Evolutionary conservation across 2,329 filamentous ascomycete genomes (phyloP), one percentile per base, ranked within the genome.

Genomic region (Rhinocladiella similis): DNA sequence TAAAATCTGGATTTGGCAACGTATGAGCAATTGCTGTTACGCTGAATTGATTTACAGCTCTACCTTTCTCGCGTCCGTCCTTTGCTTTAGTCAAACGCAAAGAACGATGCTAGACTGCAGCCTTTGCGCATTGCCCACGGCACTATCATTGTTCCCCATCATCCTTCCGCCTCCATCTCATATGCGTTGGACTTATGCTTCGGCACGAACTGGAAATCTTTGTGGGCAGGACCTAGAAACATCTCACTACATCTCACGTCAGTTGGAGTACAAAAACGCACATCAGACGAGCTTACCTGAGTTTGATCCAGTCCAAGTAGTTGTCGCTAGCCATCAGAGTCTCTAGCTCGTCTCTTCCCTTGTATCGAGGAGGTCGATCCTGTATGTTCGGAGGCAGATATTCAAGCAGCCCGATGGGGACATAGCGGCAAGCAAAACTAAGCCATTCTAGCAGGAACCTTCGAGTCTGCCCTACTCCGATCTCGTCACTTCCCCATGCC

Each of bases 281-380:
- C 47, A 18, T 25, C 20, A 35, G 33, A 14, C 14, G 6, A 9
- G 80, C 85, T 72, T 83, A 94, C 91, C 87, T 95, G 68, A 99
- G 95, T 79, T 96, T 97, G 72, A 99, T 91, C 94, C 94, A 99
- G 73, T 99, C 94, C 76, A 88, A 89, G 76, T 96, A 97, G 74
- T 97, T 91, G 62, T 85, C 84, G 74, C 91, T 97, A 13, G 87
- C 87, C 75, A 99, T 81, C 63, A 99, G 76, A n/a, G 90, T 96
- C 81, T 99, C 94, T 69, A 99, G 74, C 52, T 99, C 94, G 73
- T 94, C 88, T 56, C 94, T 81, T 18, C 93, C 92, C 66, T 79
- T 83, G 70, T 89, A 99, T 45, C 85, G 84, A 5, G 93, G 93
- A 47, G 94, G 90, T 18, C 94, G 81, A 70, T 99, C 93, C 67